Evolutionary conservation across 352 stramenopile genomes (phyloP), one percentile per base, ranked within the genome.

Genomic region (Discostella stelligera): DNA sequence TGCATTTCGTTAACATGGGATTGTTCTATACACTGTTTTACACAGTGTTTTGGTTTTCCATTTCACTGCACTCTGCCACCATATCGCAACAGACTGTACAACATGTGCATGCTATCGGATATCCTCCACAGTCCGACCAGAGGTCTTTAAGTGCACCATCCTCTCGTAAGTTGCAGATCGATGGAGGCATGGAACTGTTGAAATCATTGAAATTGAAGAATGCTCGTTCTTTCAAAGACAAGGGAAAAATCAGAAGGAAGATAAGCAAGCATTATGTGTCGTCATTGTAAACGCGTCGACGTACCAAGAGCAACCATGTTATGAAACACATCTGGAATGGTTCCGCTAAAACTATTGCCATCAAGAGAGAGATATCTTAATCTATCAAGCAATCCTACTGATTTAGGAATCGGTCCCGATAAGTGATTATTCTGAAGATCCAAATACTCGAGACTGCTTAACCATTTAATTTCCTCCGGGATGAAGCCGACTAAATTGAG

Each of bases 151-250:
- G 46, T 50, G 23, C 37, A 6, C 62, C 55, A 11, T 73, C 55
- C 32, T 79, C 48, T 74, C 63, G 63, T 8, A 79, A 52, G 27
- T 18, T 70, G 56, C 71, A 79, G 0, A 79, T 44, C 52, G 71
- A 79, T 69, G 71, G 59, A 25, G 71, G 63, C 71, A 79, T 79
- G 21, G 48, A 46, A 30, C 71, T 64, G 50, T 70, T 73, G 20
- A 79, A 73, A 60, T 79, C 71, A 70, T 79, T 79, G 44, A 79
- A 79, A 27, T 79, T 73, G 23, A 79, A 49, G 37, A 73, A 79
- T 14, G 66, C 71, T 44, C 64, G 63, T 56, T 73, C 71, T 76
- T 56, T 56, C 16, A 20, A 64, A 10, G 50, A 54, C 21, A 30
- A 66, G 55, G 27, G 21, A 53, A 53, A 10, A 4, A 50, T 48